phyloP scores from a whole-genome alignment of 495 filamentous ascomycete genomes.

The Penicillium cataractarum region DNA sequence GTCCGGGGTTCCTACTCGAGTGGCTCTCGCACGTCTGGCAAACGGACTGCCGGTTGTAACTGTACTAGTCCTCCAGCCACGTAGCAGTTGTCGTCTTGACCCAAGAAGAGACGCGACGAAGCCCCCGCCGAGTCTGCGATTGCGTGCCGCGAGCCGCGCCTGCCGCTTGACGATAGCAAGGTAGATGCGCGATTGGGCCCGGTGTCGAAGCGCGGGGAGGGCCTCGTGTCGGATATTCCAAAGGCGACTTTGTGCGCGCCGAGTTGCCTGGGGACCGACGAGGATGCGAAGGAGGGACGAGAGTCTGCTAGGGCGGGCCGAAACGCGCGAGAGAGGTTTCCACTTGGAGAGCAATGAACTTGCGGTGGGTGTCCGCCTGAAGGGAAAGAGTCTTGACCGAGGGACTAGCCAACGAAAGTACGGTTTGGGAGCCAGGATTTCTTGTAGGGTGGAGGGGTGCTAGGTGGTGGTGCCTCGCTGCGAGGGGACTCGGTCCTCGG shows the following conservation, averaged over 20 bases:
- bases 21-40: conserved; percentile 17
- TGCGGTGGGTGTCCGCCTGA: conserved; percentile 27
- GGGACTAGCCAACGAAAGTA: conserved; percentile 34
- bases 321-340: conserved; percentile 22
- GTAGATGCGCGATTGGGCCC: conserved; percentile 75
- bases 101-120: conserved; percentile 56
- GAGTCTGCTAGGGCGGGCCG: conserved; percentile 29
- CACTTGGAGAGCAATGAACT: conserved; percentile 17
- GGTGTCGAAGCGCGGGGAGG: conserved; percentile 68
- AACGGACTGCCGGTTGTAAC: neutral
- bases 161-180: conserved; percentile 69
- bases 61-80: conserved; percentile 20
- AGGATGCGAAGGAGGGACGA: conserved; percentile 44
- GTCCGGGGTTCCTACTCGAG: conserved; percentile 19
- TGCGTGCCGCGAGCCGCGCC: conserved; percentile 47
- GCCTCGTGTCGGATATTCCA: conserved; percentile 71
- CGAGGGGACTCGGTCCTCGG: conserved; percentile 6
- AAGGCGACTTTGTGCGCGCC: conserved; percentile 63
- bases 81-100: conserved; percentile 48
- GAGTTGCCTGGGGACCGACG: conserved; percentile 59
- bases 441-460: neutral
- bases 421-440: conserved; percentile 48
- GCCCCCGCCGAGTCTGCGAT: conserved; percentile 34
- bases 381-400: conserved; percentile 22
- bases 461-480: conserved; percentile 6